These are phyloP conservation scores for Rhynchosporium agropyri DNA, from an alignment of 2,329 filamentous ascomycete species.

Conservation along the genomic window DNA sequence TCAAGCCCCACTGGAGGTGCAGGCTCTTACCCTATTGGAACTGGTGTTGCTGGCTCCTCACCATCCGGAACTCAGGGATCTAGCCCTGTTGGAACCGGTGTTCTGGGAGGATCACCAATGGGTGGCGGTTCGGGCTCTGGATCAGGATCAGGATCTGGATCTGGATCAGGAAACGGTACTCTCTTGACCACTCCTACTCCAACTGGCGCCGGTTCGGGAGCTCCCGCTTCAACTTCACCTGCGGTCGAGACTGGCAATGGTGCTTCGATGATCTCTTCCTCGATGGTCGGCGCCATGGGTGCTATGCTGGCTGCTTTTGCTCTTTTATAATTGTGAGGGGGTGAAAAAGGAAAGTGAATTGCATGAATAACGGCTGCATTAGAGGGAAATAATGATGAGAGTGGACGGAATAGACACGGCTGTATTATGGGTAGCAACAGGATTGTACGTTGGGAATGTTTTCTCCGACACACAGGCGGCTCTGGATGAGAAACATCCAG, in stretches of 20 bases:
- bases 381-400: not conserved
- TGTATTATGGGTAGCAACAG: too few relatives aligned
- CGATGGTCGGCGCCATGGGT: conserved; percentile 31
- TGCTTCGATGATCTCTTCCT: conserved; percentile 29
- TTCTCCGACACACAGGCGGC: conserved; percentile 7
- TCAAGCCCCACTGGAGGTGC: conserved; percentile 4
- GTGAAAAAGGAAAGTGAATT: not conserved
- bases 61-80: too few relatives aligned
- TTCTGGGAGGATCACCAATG: too few relatives aligned
- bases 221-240: conserved; percentile 9
- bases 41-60: too few relatives aligned
- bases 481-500: conserved; percentile 19
- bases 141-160: not conserved
- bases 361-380: conserved; percentile 21
- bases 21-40: too few relatives aligned
- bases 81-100: too few relatives aligned
- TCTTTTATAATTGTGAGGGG: conserved; percentile 34
- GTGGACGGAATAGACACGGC: too few relatives aligned
- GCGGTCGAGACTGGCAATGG: conserved; percentile 15
- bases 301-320: conserved; percentile 31
- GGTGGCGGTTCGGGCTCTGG: too few relatives aligned
- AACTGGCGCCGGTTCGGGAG: conserved; percentile 17
- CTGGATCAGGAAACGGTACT: conserved; percentile 17
- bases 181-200: conserved; percentile 19
- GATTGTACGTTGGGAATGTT: conserved; percentile 16